Evolutionary conservation across 306 rosid species (phyloP).

Genomic region (Hippophae gyantsensis): DNA sequence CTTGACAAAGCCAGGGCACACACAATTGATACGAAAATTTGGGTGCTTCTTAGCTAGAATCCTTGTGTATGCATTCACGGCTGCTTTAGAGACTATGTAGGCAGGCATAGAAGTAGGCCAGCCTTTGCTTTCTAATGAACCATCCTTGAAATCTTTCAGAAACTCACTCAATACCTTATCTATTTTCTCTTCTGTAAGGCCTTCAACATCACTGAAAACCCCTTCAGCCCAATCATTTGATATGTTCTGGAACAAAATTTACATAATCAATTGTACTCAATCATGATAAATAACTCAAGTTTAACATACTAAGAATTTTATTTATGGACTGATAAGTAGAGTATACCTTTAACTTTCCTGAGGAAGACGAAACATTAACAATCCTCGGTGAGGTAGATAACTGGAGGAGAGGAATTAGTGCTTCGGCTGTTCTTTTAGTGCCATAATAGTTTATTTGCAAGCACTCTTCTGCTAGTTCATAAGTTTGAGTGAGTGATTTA

Average conservation of each 20-base stretch:
- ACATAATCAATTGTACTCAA: no score
- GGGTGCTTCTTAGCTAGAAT: slow-evolving; percentile 36
- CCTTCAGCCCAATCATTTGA: slow-evolving; percentile 31
- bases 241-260: slow-evolving; percentile 14
- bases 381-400: slow-evolving; percentile 46
- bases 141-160: slow-evolving; percentile 34
- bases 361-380: slow-evolving; percentile 38
- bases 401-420: slow-evolving; percentile 46
- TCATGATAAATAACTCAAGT: no score
- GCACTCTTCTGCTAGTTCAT: slow-evolving; percentile 30
- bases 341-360: slow-evolving; percentile 35
- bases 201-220: slow-evolving; percentile 29
- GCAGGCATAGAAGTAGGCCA: slow-evolving; percentile 29
- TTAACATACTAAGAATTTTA: not conserved
- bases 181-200: slow-evolving; percentile 36
- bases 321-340: not conserved
- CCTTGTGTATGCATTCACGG: slow-evolving; percentile 42
- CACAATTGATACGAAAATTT: slow-evolving; percentile 27
- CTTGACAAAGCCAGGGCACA: slow-evolving; percentile 46
- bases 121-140: slow-evolving; percentile 29
- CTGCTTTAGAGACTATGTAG: slow-evolving; percentile 36
- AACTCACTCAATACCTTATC: slow-evolving; percentile 30
- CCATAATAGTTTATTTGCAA: slow-evolving; percentile 47
- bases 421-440: slow-evolving; percentile 28
- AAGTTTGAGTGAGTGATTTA: slow-evolving; percentile 17